These are phyloP conservation scores for Talaromyces piceae DNA, from an alignment of 2,329 filamentous ascomycete species.

Conservation along the genomic window DNA sequence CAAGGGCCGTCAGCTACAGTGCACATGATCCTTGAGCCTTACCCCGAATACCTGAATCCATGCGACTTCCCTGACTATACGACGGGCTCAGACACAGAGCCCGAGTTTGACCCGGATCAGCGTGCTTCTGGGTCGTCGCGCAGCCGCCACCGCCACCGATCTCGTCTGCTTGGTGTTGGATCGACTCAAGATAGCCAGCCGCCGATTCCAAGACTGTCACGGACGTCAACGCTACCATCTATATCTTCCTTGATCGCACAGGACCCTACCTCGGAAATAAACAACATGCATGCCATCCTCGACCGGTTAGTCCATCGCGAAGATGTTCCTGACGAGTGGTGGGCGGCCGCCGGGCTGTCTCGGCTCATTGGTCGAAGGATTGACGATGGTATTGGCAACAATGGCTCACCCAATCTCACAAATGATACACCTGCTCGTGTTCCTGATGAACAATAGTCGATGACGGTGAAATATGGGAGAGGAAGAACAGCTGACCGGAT, in stretches of 20 bases:
- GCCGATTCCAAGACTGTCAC: constrained; percentile 14
- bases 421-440: constrained; percentile 1
- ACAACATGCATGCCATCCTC: constrained; percentile 67
- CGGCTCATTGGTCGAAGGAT: constrained; percentile 40
- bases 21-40: constrained; percentile 26
- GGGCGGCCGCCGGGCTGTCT: constrained; percentile 62
- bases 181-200: constrained; percentile 28
- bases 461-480: constrained; percentile 4
- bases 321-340: constrained; percentile 77
- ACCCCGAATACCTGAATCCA: constrained; percentile 28
- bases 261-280: constrained; percentile 25
- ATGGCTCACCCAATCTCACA: constrained; percentile 15
- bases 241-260: constrained; percentile 26
- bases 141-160: constrained; percentile 4
- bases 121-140: constrained; percentile 8
- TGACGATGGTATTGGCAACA: constrained; percentile 17
- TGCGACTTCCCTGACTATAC: constrained; percentile 31
- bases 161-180: constrained; percentile 16
- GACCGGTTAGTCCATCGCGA: constrained; percentile 61
- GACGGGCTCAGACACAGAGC: constrained; percentile 27
- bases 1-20: constrained; percentile 12
- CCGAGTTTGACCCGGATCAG: constrained; percentile 14
- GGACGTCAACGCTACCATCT: constrained; percentile 18
- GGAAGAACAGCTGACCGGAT: neutral
- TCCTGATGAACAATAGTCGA: too few species aligned